Base-by-base conservation (phyloP, 1,284 basidiomycete genomes). In the Puccinia triticina region DNA sequence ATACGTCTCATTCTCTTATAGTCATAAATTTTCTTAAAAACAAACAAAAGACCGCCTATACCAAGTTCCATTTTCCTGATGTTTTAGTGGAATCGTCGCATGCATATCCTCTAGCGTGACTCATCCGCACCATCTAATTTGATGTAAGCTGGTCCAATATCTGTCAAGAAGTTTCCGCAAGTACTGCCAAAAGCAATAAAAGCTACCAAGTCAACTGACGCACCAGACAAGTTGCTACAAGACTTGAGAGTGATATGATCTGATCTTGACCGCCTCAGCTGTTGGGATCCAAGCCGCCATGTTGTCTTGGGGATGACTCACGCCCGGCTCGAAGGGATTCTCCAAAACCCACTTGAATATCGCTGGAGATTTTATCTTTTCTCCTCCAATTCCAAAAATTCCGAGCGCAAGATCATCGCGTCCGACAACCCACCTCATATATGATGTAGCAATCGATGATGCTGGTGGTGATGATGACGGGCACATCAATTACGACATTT, bases 211-310 rank as follows among this genome's bases (percentile, higher is more conserved):
- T 46, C 34, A 5, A 34, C 1, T 29, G 5, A 14, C 37, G 1
- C 16, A 46, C 32, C n/a, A 64, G 59, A 77, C 4, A n/a, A 43
- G 18, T 46, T 64, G 23, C 37, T 77, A 1, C 29, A 34, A 37
- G 12, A 77, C 64, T 61, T 12, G 5, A 59, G 75, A n/a, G 34
- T 77, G 11, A 5, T 37, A 64, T 77, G 75, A 10, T 77, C 32
- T 61, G 61, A 61, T 40, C 48, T 50, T 8, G 18, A 50, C 48
- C 48, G 48, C 11, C 48, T 50, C 16, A 3, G 14, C 48, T 50
- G 18, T 21, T 50, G 48, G 55, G 48, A 50, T 50, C 48, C 48
- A 50, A 50, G 48, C 18, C 48, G 18, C 11, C 48, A 50, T 18
- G 48, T 50, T 50, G 48, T 50, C 48, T 50, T 50, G 48, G 48